Conservation (phyloP, 2,329 filamentous ascomycete genomes). For the Harringtonia aguacate region DNA sequence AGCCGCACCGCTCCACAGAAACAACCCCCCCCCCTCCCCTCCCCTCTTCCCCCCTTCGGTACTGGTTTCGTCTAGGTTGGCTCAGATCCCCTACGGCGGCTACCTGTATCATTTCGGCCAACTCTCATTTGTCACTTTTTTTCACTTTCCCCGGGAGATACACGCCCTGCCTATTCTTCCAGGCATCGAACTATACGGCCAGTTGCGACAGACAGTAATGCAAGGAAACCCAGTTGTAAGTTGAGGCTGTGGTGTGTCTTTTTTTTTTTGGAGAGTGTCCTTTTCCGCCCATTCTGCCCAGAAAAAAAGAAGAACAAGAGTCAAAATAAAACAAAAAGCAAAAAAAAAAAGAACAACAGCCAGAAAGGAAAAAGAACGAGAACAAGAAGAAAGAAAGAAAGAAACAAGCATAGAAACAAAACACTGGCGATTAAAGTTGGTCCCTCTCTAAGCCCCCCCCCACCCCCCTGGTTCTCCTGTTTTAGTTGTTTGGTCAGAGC, state of each 20-base stretch:
- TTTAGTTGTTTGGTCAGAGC: too few species aligned
- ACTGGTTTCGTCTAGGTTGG: constrained; percentile 2
- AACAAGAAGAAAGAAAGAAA: neutral
- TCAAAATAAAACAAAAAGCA: neutral
- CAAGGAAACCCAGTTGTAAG: neutral
- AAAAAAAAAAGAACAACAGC: neutral
- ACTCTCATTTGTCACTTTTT: neutral
- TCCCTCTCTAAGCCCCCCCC: too few species aligned
- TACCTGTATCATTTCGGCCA: neutral
- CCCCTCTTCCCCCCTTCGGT: too few species aligned
- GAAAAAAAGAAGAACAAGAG: neutral
- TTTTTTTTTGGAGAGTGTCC: neutral
- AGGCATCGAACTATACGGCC: neutral
- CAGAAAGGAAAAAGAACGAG: neutral
- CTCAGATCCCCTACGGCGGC: neutral
- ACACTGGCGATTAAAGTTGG: too few species aligned
- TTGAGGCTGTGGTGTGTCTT: neutral
- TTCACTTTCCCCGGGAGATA: neutral
- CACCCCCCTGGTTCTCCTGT: too few species aligned
- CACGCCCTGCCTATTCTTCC: neutral
- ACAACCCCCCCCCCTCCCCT: neutral
- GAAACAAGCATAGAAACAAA: neutral
- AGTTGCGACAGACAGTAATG: neutral
- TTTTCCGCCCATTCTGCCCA: neutral
- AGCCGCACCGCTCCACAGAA: constrained; percentile 10